phyloP scores from a whole-genome alignment of 345 rosid species.

The Noccaea caerulescens region DNA sequence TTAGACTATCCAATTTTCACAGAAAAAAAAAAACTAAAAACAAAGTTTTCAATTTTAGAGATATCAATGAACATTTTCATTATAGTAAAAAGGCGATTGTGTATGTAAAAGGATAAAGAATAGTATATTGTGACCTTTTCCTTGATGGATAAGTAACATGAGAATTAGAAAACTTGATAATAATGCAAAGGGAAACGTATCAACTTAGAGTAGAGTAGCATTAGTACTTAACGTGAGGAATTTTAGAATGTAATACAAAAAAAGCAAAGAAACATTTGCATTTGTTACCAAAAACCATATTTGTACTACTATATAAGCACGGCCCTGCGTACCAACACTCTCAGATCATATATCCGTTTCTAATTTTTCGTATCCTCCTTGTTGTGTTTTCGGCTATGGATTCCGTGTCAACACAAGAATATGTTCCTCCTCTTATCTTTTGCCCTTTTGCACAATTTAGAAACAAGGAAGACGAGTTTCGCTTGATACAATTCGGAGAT shows the following conservation, averaged over 20 bases:
- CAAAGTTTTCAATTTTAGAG: too few relatives aligned
- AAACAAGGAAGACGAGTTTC: neutral
- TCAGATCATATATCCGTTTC: constrained; percentile 1
- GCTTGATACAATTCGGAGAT: neutral
- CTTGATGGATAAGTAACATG: neutral
- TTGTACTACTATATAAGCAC: neutral
- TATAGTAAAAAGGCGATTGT: too few relatives aligned
- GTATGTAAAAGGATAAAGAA: neutral
- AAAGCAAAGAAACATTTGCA: neutral
- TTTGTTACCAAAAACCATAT: neutral
- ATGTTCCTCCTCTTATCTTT: neutral
- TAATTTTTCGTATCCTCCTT: neutral
- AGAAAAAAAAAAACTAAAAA: too few relatives aligned
- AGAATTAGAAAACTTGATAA: neutral
- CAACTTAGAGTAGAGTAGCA: neutral
- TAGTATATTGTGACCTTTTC: neutral
- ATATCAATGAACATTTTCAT: too few relatives aligned
- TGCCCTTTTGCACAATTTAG: neutral
- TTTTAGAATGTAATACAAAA: neutral
- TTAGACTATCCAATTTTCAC: too few relatives aligned
- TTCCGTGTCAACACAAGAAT: neutral
- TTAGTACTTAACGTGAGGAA: constrained; percentile 5
- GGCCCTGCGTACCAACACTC: neutral
- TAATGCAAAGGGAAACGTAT: neutral
- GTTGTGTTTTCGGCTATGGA: neutral